Conservation (phyloP, 2,329 filamentous ascomycete genomes). For the Arachnomyces sp. region DNA sequence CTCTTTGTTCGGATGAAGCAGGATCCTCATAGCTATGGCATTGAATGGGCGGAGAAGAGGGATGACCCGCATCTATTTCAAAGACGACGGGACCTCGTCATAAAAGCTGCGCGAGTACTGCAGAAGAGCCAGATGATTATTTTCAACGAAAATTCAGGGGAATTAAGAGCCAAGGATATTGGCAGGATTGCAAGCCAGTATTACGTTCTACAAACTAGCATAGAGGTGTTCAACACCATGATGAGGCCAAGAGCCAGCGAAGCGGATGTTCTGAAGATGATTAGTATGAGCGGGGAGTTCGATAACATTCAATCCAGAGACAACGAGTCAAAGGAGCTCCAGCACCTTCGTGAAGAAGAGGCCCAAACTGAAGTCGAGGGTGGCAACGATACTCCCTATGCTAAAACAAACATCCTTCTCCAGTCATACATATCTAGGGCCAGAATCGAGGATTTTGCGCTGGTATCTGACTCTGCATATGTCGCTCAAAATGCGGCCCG, state of each 20-base stretch:
- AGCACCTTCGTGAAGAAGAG: slow-evolving; percentile 60
- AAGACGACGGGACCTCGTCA: slow-evolving; percentile 73
- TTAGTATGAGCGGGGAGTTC: slow-evolving; percentile 95
- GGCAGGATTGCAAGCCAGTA: slow-evolving; percentile 95
- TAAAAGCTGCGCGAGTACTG: slow-evolving; percentile 77
- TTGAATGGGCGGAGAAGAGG: slow-evolving; percentile 83
- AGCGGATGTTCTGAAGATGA: slow-evolving; percentile 90
- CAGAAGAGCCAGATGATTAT: slow-evolving; percentile 98
- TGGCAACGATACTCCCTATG: slow-evolving; percentile 59
- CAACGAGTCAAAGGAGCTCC: slow-evolving; percentile 81
- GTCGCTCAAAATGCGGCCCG: slow-evolving; percentile 91
- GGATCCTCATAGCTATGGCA: slow-evolving; percentile 86
- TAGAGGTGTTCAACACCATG: slow-evolving; percentile 93
- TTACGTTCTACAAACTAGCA: slow-evolving; percentile 87
- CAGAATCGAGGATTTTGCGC: slow-evolving; percentile 84
- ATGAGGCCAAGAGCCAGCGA: slow-evolving; percentile 83
- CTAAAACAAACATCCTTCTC: slow-evolving; percentile 91
- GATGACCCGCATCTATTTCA: slow-evolving; percentile 86
- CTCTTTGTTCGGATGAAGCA: slow-evolving; percentile 93
- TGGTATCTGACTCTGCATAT: slow-evolving; percentile 87
- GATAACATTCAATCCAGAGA: slow-evolving; percentile 94
- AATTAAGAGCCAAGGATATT: slow-evolving; percentile 87
- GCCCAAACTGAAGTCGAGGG: slow-evolving; percentile 73
- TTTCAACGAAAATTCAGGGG: slow-evolving; percentile 90
- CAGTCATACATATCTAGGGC: slow-evolving; percentile 89